A percentile compares a stretch with the other conserved stretches of the same genome.
Conservation (phyloP, 1,284 basidiomycete species). For the Pyrrhoderma lamaoense region DNA sequence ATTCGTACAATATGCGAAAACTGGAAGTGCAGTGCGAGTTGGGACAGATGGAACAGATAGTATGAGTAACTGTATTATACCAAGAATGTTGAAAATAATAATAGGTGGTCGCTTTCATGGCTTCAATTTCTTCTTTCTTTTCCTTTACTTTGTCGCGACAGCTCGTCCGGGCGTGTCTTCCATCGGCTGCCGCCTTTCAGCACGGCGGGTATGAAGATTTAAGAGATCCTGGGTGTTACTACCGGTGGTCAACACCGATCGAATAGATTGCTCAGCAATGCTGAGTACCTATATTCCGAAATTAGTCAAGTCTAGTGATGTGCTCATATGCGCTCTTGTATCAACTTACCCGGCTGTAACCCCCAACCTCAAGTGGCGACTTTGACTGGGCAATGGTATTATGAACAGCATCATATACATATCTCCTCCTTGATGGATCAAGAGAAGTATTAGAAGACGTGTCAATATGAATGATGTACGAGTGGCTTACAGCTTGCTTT, state of each 20-base stretch:
- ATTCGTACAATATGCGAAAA: too few species aligned
- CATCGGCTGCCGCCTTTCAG: conserved; percentile 15
- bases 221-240: conserved; percentile 61
- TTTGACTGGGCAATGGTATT: conserved; percentile 67
- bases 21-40: too few species aligned
- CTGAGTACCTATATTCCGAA: conserved; percentile 47
- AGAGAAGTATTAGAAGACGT: not conserved
- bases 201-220: conserved; percentile 42
- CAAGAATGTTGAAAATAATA: too few species aligned
- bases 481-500: conserved; percentile 57
- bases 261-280: conserved; percentile 61
- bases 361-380: conserved; percentile 54
- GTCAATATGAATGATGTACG: conserved; percentile 1
- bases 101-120: too few species aligned
- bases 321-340: not conserved
- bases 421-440: conserved; percentile 61
- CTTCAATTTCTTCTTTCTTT: not conserved
- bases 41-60: too few species aligned
- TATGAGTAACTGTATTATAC: not conserved
- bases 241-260: conserved; percentile 54
- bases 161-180: conserved; percentile 26
- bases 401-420: conserved; percentile 71
- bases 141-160: conserved; percentile 24
- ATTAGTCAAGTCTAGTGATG: not conserved
- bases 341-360: conserved; percentile 61